A percentile compares a stretch with the other conserved stretches of the same genome.
Conservation (phyloP, 306 rosid genomes). For the Dalbergia oliveri region DNA sequence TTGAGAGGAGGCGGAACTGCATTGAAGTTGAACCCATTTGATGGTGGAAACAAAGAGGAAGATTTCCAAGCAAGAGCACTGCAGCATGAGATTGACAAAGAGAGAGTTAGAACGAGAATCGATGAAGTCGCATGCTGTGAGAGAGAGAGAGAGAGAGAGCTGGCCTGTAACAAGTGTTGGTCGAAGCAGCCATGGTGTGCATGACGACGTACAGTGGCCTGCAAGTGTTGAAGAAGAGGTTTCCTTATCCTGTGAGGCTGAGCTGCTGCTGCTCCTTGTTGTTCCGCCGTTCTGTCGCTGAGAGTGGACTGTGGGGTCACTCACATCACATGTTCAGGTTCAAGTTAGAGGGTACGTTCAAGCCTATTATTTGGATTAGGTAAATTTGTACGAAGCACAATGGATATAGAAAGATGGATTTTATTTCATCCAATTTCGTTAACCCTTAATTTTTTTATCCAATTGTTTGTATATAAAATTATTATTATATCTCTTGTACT, state of each 20-base stretch:
- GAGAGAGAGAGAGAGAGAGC: constrained; percentile 35
- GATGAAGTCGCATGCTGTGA: not conserved
- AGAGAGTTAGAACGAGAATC: constrained; percentile 25
- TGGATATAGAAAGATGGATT: too few relatives aligned
- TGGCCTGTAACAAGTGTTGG: constrained; percentile 3
- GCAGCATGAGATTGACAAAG: constrained; percentile 19
- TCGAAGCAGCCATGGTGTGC: too few relatives aligned
- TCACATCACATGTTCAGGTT: not conserved
- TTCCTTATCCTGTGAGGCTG: constrained; percentile 24
- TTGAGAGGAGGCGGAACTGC: constrained; percentile 45
- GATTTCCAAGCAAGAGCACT: constrained; percentile 74
- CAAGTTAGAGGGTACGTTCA: too few relatives aligned
- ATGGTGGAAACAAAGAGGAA: constrained; percentile 61
- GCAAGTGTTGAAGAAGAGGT: too few relatives aligned
- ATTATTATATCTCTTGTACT: too few relatives aligned
- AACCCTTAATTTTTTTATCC: too few relatives aligned
- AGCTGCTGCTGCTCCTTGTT: constrained; percentile 2
- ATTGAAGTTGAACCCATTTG: constrained; percentile 43
- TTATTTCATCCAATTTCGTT: too few relatives aligned
- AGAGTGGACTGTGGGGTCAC: constrained; percentile 24
- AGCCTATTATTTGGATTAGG: too few relatives aligned
- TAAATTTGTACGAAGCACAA: too few relatives aligned
- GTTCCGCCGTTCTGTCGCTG: too few relatives aligned
- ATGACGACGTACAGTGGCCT: too few relatives aligned
- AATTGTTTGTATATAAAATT: too few relatives aligned